Evolutionary conservation across 768 basidiomycete species (phyloP).

Genomic region (Chalciporus pseudorubinellus): DNA sequence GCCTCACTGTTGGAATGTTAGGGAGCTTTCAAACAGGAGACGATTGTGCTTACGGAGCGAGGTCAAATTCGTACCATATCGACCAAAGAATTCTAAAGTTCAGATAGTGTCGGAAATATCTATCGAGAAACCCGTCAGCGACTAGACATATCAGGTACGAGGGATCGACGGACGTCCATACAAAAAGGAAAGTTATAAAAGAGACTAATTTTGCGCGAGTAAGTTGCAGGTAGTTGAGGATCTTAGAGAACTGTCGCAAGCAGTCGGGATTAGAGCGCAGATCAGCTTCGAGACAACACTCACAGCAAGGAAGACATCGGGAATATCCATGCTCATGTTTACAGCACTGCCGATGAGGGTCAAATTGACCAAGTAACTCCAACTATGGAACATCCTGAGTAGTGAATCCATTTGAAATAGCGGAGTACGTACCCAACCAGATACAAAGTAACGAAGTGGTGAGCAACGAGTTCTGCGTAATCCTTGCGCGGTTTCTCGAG

Average conservation of each 20-base stretch:
- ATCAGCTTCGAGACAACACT: conserved; percentile 24
- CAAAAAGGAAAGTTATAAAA: conserved; percentile 61
- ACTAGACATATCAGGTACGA: neutral
- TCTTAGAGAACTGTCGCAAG: conserved; percentile 65
- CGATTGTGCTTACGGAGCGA: conserved; percentile 62
- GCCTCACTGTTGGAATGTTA: conserved; percentile 41
- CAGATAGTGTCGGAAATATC: conserved; percentile 92
- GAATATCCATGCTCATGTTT: conserved; percentile 96
- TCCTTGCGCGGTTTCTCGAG: conserved; percentile 97
- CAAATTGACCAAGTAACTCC: conserved; percentile 79
- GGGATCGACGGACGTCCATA: conserved; percentile 72
- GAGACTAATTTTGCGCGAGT: conserved; percentile 57
- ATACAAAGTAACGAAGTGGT: conserved; percentile 95
- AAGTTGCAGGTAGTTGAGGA: conserved; percentile 82
- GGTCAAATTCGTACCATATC: conserved; percentile 74
- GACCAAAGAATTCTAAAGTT: conserved; percentile 87
- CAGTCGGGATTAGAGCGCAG: neutral
- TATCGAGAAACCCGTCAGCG: conserved; percentile 27
- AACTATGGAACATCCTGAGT: conserved; percentile 42
- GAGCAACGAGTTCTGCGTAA: conserved; percentile 78
- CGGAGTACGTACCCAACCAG: conserved; percentile 68
- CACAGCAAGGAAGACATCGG: conserved; percentile 85
- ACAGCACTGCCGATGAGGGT: conserved; percentile 90
- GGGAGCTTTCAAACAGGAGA: neutral
- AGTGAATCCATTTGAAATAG: neutral